Conservation (phyloP, 345 rosid species). For the Sapria himalayana region DNA sequence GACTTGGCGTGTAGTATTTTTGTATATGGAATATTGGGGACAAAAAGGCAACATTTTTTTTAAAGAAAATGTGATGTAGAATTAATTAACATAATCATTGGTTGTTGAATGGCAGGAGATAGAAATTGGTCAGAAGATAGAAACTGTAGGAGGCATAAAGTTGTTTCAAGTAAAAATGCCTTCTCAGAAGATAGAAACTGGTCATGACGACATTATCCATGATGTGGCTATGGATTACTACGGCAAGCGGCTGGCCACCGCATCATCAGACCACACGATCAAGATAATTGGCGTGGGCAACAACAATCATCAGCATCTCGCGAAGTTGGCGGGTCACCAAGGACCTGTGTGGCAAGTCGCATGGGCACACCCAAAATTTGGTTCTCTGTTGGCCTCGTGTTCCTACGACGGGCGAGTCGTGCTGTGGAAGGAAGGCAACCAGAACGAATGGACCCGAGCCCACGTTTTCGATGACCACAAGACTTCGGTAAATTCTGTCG, state of each 20-base stretch:
- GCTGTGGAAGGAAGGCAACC: conserved; percentile 46
- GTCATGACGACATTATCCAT: conserved; percentile 34
- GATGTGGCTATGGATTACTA: conserved; percentile 52
- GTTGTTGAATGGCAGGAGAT: too few species aligned
- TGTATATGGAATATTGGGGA: too few species aligned
- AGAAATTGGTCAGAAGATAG: too few species aligned
- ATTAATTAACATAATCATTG: too few species aligned
- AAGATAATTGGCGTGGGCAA: conserved; percentile 30
- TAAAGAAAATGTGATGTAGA: too few species aligned
- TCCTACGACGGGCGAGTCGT: conserved; percentile 52
- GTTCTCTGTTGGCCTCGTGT: conserved; percentile 38
- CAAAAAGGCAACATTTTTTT: too few species aligned
- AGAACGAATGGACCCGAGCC: conserved; percentile 34
- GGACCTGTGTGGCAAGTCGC: conserved; percentile 53
- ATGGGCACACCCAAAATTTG: conserved; percentile 56
- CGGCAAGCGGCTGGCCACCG: conserved; percentile 42
- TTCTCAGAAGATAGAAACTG: conserved; percentile 34
- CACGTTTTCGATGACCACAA: conserved; percentile 36
- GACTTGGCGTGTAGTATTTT: too few species aligned
- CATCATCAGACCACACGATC: conserved; percentile 34
- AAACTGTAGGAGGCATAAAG: too few species aligned
- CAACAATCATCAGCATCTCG: conserved; percentile 24
- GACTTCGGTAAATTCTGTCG: conserved; percentile 44
- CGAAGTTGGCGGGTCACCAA: conserved; percentile 31
- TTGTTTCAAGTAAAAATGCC: too few species aligned